phyloP scores from a whole-genome alignment of 768 basidiomycete genomes.

The Phanerochaete sordida region DNA sequence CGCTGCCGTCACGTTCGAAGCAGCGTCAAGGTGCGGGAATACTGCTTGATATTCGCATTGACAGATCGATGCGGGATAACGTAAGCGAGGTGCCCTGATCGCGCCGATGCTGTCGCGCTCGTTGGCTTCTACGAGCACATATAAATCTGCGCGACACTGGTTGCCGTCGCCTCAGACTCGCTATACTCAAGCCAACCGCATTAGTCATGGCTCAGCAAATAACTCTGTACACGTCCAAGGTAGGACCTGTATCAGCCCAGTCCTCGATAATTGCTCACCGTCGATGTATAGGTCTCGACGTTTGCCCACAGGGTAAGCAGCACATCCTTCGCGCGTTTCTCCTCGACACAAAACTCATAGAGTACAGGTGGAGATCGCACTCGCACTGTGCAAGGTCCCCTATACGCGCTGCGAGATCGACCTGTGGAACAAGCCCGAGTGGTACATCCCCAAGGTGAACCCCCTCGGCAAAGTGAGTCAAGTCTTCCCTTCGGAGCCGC shows the following conservation, averaged over 20 bases:
- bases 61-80: too few relatives aligned
- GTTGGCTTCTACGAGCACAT: too few relatives aligned
- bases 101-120: too few relatives aligned
- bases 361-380: slow-evolving; percentile 51
- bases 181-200: too few relatives aligned
- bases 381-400: slow-evolving; percentile 49
- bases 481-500: slow-evolving; percentile 40
- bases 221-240: slow-evolving; percentile 48
- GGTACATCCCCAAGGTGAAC: slow-evolving; percentile 66
- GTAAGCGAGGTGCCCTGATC: slow-evolving; percentile 5
- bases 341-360: neutral
- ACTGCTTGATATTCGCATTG: neutral
- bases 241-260: slow-evolving; percentile 38
- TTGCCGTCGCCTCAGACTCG: too few relatives aligned
- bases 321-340: neutral
- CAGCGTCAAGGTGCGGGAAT: neutral
- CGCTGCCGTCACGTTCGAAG: too few relatives aligned
- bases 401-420: slow-evolving; percentile 56
- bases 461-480: slow-evolving; percentile 56
- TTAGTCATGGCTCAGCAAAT: slow-evolving; percentile 28
- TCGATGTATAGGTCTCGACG: slow-evolving; percentile 47
- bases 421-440: slow-evolving; percentile 61
- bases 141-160: too few relatives aligned
- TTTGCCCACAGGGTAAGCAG: slow-evolving; percentile 53
- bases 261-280: too few relatives aligned